These are phyloP conservation scores for Naganishia vaughanmartiniae DNA, from an alignment of 768 basidiomycete species.

Conservation along the genomic window DNA sequence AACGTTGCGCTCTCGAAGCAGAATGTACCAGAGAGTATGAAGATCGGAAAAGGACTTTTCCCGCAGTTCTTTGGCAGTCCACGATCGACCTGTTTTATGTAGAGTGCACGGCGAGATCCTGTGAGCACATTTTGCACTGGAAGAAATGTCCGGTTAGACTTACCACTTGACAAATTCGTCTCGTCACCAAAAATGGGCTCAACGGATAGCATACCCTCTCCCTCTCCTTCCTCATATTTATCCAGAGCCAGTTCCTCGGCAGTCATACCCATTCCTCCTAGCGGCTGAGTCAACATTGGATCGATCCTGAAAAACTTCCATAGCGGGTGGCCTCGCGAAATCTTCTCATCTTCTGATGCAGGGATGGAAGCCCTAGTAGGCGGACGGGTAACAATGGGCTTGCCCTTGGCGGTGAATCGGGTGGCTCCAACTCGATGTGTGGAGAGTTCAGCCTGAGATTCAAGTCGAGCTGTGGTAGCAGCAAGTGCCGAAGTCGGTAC, in stretches of 20 bases:
- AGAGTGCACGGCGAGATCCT: no score
- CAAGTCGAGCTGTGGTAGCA: slow-evolving; percentile 16
- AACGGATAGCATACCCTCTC: slow-evolving; percentile 38
- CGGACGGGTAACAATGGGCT: slow-evolving; percentile 40
- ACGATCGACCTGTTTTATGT: slow-evolving; percentile 67
- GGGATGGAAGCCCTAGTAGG: slow-evolving; percentile 32
- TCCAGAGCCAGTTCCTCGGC: slow-evolving; percentile 18
- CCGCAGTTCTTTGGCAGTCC: slow-evolving; percentile 81
- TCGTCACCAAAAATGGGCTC: slow-evolving; percentile 35
- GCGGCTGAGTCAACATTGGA: slow-evolving; percentile 19
- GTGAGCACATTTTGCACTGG: not conserved
- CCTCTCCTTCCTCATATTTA: slow-evolving; percentile 16
- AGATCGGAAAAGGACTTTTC: slow-evolving; percentile 88
- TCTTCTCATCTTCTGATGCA: slow-evolving; percentile 36
- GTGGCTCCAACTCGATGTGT: slow-evolving; percentile 13
- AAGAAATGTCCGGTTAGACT: not conserved
- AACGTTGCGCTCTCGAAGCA: slow-evolving; percentile 82
- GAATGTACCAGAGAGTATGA: slow-evolving; percentile 91
- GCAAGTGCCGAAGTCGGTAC: slow-evolving; percentile 11
- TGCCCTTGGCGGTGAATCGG: slow-evolving; percentile 40
- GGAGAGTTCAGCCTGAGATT: slow-evolving; percentile 12
- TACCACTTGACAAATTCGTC: slow-evolving; percentile 37
- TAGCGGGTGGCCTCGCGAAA: slow-evolving; percentile 39
- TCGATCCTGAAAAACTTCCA: slow-evolving; percentile 50
- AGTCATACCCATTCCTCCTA: slow-evolving; percentile 26